Evolutionary conservation across 106 monocot genomes (phyloP).

Genomic region (Dendrobium officinale): DNA sequence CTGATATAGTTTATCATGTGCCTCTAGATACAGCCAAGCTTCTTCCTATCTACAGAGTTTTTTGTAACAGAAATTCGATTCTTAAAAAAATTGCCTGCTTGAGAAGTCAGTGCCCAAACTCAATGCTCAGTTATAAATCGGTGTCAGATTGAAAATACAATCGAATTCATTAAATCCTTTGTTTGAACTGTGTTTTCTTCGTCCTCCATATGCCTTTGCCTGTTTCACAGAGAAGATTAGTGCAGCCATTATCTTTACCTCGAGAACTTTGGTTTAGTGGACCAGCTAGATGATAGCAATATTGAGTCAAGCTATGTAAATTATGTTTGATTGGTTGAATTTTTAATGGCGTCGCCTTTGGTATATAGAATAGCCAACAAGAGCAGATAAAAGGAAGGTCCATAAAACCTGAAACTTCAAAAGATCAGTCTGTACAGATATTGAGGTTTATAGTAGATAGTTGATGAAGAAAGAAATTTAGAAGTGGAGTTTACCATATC

Average conservation of each 20-base stretch:
- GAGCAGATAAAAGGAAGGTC: conserved; percentile 79
- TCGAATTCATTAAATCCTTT: neutral
- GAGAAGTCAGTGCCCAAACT: neutral
- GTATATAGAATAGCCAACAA: conserved; percentile 82
- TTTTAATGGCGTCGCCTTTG: conserved; percentile 31
- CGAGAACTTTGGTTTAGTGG: neutral
- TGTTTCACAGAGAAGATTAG: neutral
- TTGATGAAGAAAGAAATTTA: neutral
- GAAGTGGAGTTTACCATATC: conserved; percentile 56
- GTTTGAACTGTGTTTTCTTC: neutral
- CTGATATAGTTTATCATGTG: neutral
- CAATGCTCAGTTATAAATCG: neutral
- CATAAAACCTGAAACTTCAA: conserved; percentile 58
- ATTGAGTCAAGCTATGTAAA: neutral
- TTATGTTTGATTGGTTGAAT: neutral
- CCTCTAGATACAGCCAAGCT: neutral
- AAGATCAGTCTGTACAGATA: neutral
- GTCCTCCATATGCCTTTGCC: neutral
- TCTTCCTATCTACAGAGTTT: neutral
- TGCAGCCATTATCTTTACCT: neutral
- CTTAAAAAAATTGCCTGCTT: neutral
- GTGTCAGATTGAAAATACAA: neutral
- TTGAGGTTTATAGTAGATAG: neutral
- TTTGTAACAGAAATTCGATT: neutral
- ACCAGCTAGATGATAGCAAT: neutral